A percentile compares a stretch with the other conserved stretches of the same genome.
Conservation (phyloP, 2,329 filamentous ascomycete species). For the Sordariomycetes sp. region DNA sequence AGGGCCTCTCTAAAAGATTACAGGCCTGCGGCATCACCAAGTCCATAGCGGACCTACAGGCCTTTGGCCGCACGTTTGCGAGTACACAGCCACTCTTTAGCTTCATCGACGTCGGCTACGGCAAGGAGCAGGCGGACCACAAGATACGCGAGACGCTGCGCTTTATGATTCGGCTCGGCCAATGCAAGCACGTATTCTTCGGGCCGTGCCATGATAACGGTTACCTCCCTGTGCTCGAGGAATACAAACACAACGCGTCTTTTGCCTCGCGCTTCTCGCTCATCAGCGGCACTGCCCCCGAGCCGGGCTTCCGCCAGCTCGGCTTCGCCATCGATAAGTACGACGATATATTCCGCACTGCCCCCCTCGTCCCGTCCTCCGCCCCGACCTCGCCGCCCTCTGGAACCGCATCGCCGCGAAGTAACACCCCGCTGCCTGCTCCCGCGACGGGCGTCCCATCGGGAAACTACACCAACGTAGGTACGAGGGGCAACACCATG, state of each 20-base stretch:
- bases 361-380: slow-evolving; percentile 1
- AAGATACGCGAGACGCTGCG: slow-evolving; percentile 33
- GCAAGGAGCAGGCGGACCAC: slow-evolving; percentile 43
- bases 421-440: not conserved
- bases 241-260: slow-evolving; percentile 17
- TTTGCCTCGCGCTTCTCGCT: slow-evolving; percentile 15
- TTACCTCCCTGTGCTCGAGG: slow-evolving; percentile 46
- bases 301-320: slow-evolving; percentile 16
- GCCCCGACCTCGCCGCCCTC: not conserved
- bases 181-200: slow-evolving; percentile 49
- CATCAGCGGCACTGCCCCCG: slow-evolving; percentile 16
- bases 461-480: not conserved
- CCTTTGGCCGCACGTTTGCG: slow-evolving; percentile 19
- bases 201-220: slow-evolving; percentile 48
- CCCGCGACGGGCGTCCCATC: not conserved
- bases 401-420: not conserved
- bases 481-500: slow-evolving; percentile 3
- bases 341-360: slow-evolving; percentile 14
- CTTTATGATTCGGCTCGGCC: slow-evolving; percentile 13
- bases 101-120: slow-evolving; percentile 39
- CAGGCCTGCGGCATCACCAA: slow-evolving; percentile 12
- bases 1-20: slow-evolving; percentile 16
- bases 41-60: slow-evolving; percentile 11
- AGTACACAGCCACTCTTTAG: slow-evolving; percentile 33
- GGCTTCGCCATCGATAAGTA: slow-evolving; percentile 14